phyloP scores from a whole-genome alignment of 139 green algal genomes.

The Chlamydomonas sp. region DNA sequence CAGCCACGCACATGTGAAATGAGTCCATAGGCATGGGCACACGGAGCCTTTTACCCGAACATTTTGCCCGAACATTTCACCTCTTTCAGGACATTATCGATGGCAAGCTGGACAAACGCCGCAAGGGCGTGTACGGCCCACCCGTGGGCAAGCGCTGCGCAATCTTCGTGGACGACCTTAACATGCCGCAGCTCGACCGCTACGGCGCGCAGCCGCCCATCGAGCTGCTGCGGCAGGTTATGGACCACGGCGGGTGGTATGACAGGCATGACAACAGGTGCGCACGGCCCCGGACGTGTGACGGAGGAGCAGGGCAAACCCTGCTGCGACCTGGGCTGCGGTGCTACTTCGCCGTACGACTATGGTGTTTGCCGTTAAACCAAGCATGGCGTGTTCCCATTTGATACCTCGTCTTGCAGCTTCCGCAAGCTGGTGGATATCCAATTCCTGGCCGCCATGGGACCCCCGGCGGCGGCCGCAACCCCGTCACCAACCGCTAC shows the following conservation, averaged over 20 bases:
- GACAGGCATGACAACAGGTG: slow-evolving; percentile 40
- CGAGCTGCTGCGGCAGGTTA: slow-evolving; percentile 73
- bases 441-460: slow-evolving; percentile 80
- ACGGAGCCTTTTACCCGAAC: no score
- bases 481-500: slow-evolving; percentile 71
- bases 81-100: slow-evolving; percentile 63
- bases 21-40: no score
- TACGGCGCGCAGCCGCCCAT: slow-evolving; percentile 76
- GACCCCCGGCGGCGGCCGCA: slow-evolving; percentile 75
- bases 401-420: slow-evolving; percentile 40
- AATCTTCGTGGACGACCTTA: slow-evolving; percentile 85
- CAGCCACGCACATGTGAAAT: no score
- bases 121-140: slow-evolving; percentile 72
- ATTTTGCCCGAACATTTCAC: no score
- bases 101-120: slow-evolving; percentile 64
- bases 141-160: slow-evolving; percentile 60
- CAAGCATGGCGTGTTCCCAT: no score
- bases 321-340: no score
- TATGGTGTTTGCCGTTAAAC: no score
- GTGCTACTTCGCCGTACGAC: no score
- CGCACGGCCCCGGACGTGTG: not conserved
- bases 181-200: slow-evolving; percentile 72
- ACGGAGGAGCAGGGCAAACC: no score
- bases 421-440: slow-evolving; percentile 66
- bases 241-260: slow-evolving; percentile 74